Evolutionary conservation across 225 moss, liverwort and hornwort species (phyloP), one percentile per base, ranked within the genome.

Genomic region (Marchantia paleacea): DNA sequence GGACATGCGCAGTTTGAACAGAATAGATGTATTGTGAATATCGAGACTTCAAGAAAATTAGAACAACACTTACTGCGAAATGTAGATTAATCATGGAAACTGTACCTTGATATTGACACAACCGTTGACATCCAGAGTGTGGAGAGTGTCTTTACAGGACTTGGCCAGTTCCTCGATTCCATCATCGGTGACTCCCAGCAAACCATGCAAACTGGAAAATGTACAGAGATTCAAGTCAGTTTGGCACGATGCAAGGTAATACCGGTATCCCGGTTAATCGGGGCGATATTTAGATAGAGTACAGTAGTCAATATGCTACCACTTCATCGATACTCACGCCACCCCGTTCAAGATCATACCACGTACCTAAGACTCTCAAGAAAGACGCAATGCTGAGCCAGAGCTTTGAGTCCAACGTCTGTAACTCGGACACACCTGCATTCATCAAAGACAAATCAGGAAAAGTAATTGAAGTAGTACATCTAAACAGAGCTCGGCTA

Each of bases 381-480:
- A 68, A 76, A 70, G 53, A 83, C 82, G 82, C 90, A 93, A 55
- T 91, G 83, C 75, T 81, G 88, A 26, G 91, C 93, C 77, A 97
- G 87, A 58, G 93, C 95, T 80, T 87, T 82, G 57, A 97, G 86
- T 78, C 95, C 95, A 72, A 84, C 60, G 80, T 91, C 92, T 79
- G 97, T 90, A 47, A 94, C 86, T 57, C 91, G 89, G 50, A 95
- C 90, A 81, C 97, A 95, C 96, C 96, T 97, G 91, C 79, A 76
- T 67, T 16, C 75, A 76, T 30, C 20, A 30, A 8, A 29, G 10
- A 54, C 26, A 28, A 5, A 10, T 74, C 29, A 74, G 53, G 28
- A 24, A 73, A 73, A 53, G 52, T 10, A 22, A 73, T 39, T 39
- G 5, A 39, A 39, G 39, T 39, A 39, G 39, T 39, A 82, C 73